Evolutionary conservation across 176 grass and related monocot species (phyloP), one percentile per base, ranked within the genome.

Genomic region (Ensete ventricosum): DNA sequence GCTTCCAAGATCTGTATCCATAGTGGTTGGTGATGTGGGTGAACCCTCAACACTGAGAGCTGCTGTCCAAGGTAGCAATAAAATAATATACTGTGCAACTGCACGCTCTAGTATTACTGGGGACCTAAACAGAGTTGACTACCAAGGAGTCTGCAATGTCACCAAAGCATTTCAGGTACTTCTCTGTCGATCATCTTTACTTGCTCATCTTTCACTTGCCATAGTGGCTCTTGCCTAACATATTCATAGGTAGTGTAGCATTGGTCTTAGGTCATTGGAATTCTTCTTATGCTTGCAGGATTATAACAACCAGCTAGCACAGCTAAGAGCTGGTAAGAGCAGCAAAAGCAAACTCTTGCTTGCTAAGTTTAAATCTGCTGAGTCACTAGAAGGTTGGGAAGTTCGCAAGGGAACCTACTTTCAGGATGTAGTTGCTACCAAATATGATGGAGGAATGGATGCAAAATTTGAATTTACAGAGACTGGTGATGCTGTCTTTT

Each of bases 281-380:
- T 68, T 48, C 63, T 22, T 72, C 72, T 21, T 77, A 80, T 50
- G 60, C 50, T 76, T 86, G 75, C 84, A 98, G 95, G 95, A 98
- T 84, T 93, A 91, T 76, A 83, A 87, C 80, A 98, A 98, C 75
- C 88, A 91, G 64, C 83, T 98, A 85, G 90, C 94, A 22, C 94
- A 87, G 65, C 77, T 98, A 68, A 98, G 94, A 65, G 94, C 94
- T 75, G 90, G 94, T 81, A 98, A 98, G 85, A 98, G 94, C 72
- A 98, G 90, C 94, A 98, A 98, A 83, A 98, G 95, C 83, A 98
- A 98, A 72, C 84, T 98, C 73, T 73, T 89, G 60, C 81, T 98
- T 75, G 86, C 90, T 72, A 98, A 98, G 83, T 98, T 98, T 53
- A 98, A 93, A 91, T 89, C 86, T 78, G 69, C 83, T 14, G 87